Conservation (phyloP, 192 early-diverging fungal genomes). For the Coemansia interrupta region DNA sequence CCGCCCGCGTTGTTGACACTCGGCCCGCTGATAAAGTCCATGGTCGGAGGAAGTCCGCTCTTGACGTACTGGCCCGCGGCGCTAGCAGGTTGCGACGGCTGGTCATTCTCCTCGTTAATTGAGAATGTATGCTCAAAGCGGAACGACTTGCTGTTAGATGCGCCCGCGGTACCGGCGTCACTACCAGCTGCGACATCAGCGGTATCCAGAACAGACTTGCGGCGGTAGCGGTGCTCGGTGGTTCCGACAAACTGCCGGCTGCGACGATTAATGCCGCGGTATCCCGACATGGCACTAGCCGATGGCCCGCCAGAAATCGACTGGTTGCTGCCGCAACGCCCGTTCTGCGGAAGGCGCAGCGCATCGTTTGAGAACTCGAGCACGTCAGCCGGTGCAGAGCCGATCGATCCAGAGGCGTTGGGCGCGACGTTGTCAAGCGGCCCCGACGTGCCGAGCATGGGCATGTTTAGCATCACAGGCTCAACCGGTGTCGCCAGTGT, state of each 20-base stretch:
- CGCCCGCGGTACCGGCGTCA: background rate
- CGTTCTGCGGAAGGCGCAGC: constrained; percentile 3
- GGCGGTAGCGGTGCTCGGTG: constrained; percentile 53
- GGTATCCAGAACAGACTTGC: constrained; percentile 43
- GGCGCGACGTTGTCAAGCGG: constrained; percentile 2
- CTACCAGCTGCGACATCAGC: constrained; percentile 10
- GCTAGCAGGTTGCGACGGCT: background rate
- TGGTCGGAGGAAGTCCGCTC: constrained; percentile 10
- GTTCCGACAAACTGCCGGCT: constrained; percentile 33
- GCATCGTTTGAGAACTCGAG: constrained; percentile 35
- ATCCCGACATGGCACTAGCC: background rate
- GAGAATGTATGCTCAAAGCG: constrained; percentile 47
- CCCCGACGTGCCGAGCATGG: constrained; percentile 1
- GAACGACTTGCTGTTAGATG: constrained; percentile 14
- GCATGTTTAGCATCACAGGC: constrained; percentile 8
- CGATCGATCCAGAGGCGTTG: constrained; percentile 6
- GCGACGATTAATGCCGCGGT: constrained; percentile 3
- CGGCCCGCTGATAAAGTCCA: constrained; percentile 15
- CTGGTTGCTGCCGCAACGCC: background rate
- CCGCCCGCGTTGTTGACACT: constrained; percentile 6
- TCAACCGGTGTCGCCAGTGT: background rate
- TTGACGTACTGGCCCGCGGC: constrained; percentile 6
- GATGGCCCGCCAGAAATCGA: no score
- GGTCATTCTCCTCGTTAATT: constrained; percentile 21
- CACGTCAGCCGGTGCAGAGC: constrained; percentile 42